Percentiles rank a stretch among this genome's conserved stretches.
phyloP scores from a whole-genome alignment of 192 early-diverging fungal species.

The Backusella psychrophila region DNA sequence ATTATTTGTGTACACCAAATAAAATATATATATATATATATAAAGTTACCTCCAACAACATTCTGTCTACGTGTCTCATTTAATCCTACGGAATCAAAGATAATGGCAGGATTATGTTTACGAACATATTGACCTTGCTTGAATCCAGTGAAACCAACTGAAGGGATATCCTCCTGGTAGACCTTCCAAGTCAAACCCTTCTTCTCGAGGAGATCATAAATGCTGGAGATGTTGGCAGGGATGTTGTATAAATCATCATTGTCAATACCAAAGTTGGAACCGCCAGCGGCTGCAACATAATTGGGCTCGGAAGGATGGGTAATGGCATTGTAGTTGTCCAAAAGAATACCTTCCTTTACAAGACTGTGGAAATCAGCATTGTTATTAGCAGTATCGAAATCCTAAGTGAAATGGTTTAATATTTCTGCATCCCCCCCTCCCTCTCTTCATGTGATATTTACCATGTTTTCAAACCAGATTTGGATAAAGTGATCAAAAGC shows the following conservation, averaged over 20 bases:
- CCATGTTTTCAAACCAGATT: conserved; percentile 30
- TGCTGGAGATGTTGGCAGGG: conserved; percentile 30
- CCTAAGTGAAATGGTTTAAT: not conserved
- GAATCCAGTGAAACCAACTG: conserved; percentile 25
- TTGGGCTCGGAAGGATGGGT: conserved; percentile 73
- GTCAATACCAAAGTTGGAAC: conserved; percentile 42
- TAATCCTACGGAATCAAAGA: conserved; percentile 26
- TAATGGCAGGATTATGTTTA: conserved; percentile 32
- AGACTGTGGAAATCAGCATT: not conserved
- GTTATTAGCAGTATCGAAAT: not conserved
- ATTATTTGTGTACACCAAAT: not conserved
- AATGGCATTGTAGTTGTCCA: conserved; percentile 11
- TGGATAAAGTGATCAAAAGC: conserved; percentile 26
- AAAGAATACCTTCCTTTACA: not conserved
- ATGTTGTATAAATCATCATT: conserved; percentile 47
- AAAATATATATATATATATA: not conserved
- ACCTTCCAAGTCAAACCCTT: conserved; percentile 33
- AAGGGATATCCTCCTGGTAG: conserved; percentile 32
- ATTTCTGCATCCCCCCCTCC: no score
- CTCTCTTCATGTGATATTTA: not conserved
- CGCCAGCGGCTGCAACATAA: conserved; percentile 61
- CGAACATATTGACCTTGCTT: conserved; percentile 23
- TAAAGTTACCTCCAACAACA: conserved; percentile 10
- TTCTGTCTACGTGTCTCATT: conserved; percentile 11
- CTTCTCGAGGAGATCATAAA: conserved; percentile 29